Conservation (phyloP, 768 basidiomycete genomes). For the Naganishia randhawae region DNA sequence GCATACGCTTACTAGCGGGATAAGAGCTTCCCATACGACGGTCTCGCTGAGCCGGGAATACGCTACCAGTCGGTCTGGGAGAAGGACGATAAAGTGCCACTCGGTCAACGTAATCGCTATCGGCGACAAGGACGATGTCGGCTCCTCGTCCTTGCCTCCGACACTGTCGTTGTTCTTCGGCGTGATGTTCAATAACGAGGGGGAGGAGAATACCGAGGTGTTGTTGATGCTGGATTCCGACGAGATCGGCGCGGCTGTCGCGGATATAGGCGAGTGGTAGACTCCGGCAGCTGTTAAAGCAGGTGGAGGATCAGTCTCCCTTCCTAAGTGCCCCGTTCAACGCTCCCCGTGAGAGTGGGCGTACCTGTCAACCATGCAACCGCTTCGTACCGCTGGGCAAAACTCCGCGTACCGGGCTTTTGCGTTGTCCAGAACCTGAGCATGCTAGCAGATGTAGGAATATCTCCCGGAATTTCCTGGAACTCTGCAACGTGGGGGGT, state of each 20-base stretch:
- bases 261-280: constrained; percentile 74
- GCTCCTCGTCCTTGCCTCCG: too few relatives aligned
- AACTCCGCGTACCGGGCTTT: neutral
- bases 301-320: constrained; percentile 8
- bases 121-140: too few relatives aligned
- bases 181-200: neutral
- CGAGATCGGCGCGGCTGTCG: constrained; percentile 63
- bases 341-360: constrained; percentile 37
- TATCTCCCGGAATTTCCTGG: constrained; percentile 78
- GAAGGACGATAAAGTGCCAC: constrained; percentile 85
- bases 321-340: too few relatives aligned
- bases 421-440: constrained; percentile 3
- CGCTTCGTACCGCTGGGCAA: constrained; percentile 37
- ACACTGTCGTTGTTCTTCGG: neutral
- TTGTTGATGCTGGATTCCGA: neutral
- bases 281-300: constrained; percentile 81
- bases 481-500: constrained; percentile 63
- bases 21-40: constrained; percentile 72
- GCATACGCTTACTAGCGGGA: constrained; percentile 74
- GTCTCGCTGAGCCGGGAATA: constrained; percentile 76
- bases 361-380: constrained; percentile 90
- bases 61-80: constrained; percentile 69
- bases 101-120: constrained; percentile 66
- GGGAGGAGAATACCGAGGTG: neutral
- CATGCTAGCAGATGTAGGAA: constrained; percentile 57